Evolutionary conservation across 2,329 filamentous ascomycete species (phyloP), one percentile per base, ranked within the genome.

Genomic region (Samsoniella hepiali): DNA sequence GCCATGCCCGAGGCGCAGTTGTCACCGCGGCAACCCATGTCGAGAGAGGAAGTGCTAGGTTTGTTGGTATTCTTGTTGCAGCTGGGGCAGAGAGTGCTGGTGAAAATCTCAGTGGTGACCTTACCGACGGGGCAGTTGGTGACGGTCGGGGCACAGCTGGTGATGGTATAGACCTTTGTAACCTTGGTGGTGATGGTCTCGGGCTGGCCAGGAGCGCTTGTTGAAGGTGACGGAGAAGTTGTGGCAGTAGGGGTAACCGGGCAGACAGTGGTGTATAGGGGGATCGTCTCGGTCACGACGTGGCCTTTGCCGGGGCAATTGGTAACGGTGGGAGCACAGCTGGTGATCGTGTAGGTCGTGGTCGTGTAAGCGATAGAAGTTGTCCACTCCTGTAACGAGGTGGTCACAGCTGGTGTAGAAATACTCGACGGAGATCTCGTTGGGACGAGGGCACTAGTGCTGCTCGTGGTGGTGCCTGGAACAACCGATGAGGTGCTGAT

Each of bases 331-430:
- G 72, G 68, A 50, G 71, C 65, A 62, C 74, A 76, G 59, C 70
- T 62, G 15, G 72, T 72, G 63, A 76, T 67, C 47, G 73, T 74
- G 68, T 71, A 73, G 13, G 58, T 58, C 8, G 64, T 66, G 27
- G 70, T 73, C 55, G 68, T 69, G 68, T 69, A 73, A 40, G 75
- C 68, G 17, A 72, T 72, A 13, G 70, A 71, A 49, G 73, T 74
- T 44, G 65, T 67, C 55, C 66, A 58, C 38, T 54, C 44, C 15
- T 51, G 44, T 29, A 44, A 34, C 9, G 58, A 49, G 6, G 55
- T 53, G n/a, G 44, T 51, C 29, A 34, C 17, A 7, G 32, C 31
- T 8, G 58, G 36, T 27, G 10, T 15, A 42, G 58, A 42, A 32
- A 32, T 31, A 29, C 10, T 36, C 8, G 56, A n/a, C 17, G 44